Evolutionary conservation across 2,329 filamentous ascomycete species (phyloP), one percentile per base, ranked within the genome.

Genomic region (Seiridium unicorne): DNA sequence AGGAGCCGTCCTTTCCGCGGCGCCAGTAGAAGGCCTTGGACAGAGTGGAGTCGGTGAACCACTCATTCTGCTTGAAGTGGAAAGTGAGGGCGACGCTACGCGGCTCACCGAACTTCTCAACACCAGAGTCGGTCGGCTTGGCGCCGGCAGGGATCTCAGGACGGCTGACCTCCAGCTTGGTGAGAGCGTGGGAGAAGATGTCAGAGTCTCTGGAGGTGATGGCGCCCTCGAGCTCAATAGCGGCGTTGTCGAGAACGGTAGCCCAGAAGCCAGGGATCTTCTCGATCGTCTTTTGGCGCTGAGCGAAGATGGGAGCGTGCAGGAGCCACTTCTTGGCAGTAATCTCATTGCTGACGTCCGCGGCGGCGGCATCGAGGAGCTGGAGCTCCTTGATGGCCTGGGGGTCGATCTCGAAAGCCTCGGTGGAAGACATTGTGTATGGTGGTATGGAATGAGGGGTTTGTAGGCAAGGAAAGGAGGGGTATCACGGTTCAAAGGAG

Each of bases 1-100:
- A 79, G 81, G 81, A 87, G 66, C 79, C 75, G 70, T 84, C 79
- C 66, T 79, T 79, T 59, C 80, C 79, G 70, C 82, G 82, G 59
- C 87, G 81, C 78, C 83, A 89, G 77, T 83, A 87, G 74, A 91
- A 89, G 62, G 83, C 84, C 81, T 91, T 91, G 69, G 85, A 82
- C 48, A 91, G 74, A 62, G 82, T 79, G 40, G 76, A 76, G 70
- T 89, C 81, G 64, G 80, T 73, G 70, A 91, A 89, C 76, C 81
- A 85, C 38, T 84, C 79, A 74, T 90, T 90, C 56, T 80, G 76
- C 59, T 82, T 79, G 67, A 90, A 89, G 55, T 76, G 66, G 69
- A 73, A 73, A 60, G 63, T 84, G 74, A 89, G 78, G 40, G 78
- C 79, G 65, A 91, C 73, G 71, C 83, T 86, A 70, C 87, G 83